Evolutionary conservation across 169 alveolate genomes (phyloP).

Genomic region (Plasmodium gonderi): DNA sequence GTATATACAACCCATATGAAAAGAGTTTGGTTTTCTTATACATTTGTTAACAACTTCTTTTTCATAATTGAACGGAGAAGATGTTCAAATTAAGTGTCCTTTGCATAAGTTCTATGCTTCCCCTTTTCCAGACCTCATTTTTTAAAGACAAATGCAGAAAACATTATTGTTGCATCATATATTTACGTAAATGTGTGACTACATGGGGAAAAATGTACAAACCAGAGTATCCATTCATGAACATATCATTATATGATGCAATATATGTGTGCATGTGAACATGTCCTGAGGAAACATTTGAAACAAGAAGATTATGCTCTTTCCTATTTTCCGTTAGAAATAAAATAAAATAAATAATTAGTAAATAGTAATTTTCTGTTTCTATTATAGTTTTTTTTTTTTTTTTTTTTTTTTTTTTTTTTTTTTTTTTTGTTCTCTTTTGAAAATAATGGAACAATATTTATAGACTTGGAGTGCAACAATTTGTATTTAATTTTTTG

Average conservation of each 20-base stretch:
- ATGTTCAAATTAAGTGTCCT: neutral
- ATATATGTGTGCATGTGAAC: neutral
- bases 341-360: neutral
- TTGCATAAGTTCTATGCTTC: neutral
- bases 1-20: neutral
- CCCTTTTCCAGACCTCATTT: neutral
- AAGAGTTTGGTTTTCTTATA: neutral
- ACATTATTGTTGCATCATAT: neutral
- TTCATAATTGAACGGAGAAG: neutral
- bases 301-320: neutral
- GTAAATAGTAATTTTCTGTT: neutral
- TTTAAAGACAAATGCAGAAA: neutral
- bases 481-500: neutral
- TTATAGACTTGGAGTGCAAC: neutral
- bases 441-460: neutral
- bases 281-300: neutral
- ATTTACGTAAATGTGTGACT: neutral
- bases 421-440: neutral
- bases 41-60: neutral
- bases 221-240: too few relatives aligned
- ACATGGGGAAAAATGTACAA: neutral
- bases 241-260: too few relatives aligned
- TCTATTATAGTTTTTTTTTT: neutral
- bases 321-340: neutral
- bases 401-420: neutral